Evolutionary conservation across 2,329 filamentous ascomycete species (phyloP).

Genomic region (Elsinoe australis): DNA sequence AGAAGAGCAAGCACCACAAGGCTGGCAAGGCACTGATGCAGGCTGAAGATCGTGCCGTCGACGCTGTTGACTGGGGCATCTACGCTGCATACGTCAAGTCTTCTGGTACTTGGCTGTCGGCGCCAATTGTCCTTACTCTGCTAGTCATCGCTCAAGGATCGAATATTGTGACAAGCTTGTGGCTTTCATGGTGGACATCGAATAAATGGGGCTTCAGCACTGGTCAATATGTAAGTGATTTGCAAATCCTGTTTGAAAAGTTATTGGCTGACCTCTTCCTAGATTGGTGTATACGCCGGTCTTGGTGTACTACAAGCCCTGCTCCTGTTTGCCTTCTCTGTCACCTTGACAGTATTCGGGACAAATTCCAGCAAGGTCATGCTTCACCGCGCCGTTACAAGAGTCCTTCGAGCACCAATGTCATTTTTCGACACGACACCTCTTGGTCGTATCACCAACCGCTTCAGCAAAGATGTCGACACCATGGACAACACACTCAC

Average conservation of each 20-base stretch:
- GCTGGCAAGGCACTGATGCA: conserved; percentile 60
- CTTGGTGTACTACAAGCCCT: conserved; percentile 65
- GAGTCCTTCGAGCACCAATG: conserved; percentile 64
- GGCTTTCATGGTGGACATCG: conserved; percentile 91
- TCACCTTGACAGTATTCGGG: conserved; percentile 67
- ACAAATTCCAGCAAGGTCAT: conserved; percentile 76
- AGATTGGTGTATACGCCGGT: conserved; percentile 60
- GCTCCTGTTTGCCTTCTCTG: conserved; percentile 73
- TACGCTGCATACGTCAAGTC: conserved; percentile 71
- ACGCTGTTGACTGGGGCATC: conserved; percentile 71
- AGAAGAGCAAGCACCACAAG: conserved; percentile 49
- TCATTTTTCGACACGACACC: conserved; percentile 97
- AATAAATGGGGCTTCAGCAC: conserved; percentile 60
- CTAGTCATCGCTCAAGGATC: conserved; percentile 68
- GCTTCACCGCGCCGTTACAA: conserved; percentile 68
- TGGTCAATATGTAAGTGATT: conserved; percentile 62
- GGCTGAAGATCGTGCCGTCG: conserved; percentile 60
- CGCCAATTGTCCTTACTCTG: conserved; percentile 54
- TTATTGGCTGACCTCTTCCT: conserved; percentile 24
- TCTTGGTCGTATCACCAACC: conserved; percentile 88
- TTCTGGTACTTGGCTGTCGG: conserved; percentile 63
- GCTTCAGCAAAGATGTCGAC: conserved; percentile 90
- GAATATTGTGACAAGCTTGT: conserved; percentile 81
- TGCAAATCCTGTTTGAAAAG: conserved; percentile 14
- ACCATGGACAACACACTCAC: conserved; percentile 91